Evolutionary conservation across 2,329 filamentous ascomycete genomes (phyloP).

Genomic region (Colletotrichum australisinense): DNA sequence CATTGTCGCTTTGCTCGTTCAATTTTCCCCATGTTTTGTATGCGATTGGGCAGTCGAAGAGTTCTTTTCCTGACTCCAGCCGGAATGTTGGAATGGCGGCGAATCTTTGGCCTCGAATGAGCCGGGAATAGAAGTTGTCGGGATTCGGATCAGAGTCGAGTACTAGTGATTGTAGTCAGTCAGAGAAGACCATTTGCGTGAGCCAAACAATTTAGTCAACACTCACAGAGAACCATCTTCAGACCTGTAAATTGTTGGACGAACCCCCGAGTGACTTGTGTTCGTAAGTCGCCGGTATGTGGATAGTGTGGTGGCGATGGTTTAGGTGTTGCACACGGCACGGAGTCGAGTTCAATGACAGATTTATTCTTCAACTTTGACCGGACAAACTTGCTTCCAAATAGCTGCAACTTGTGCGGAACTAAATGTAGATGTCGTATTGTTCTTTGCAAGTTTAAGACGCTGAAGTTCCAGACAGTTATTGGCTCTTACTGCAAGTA

Average conservation of each 20-base stretch:
- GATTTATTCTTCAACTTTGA: neutral
- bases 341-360: neutral
- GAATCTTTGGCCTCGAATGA: conserved; percentile 90
- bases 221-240: conserved; percentile 13
- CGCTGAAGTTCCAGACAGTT: neutral
- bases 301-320: neutral
- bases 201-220: neutral
- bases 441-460: too few relatives aligned
- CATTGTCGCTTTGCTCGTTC: conserved; percentile 70
- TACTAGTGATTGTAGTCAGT: neutral
- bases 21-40: conserved; percentile 74
- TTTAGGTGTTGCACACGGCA: neutral
- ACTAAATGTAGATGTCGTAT: neutral
- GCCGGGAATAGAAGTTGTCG: conserved; percentile 87
- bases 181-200: neutral
- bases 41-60: conserved; percentile 79
- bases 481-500: too few relatives aligned
- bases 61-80: conserved; percentile 88
- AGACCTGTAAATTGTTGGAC: too few relatives aligned
- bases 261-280: neutral
- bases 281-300: neutral
- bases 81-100: conserved; percentile 88
- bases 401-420: neutral
- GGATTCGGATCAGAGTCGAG: conserved; percentile 49
- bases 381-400: neutral